Conservation (phyloP, 2,329 filamentous ascomycete species). For the Cordyceps tenuipes region DNA sequence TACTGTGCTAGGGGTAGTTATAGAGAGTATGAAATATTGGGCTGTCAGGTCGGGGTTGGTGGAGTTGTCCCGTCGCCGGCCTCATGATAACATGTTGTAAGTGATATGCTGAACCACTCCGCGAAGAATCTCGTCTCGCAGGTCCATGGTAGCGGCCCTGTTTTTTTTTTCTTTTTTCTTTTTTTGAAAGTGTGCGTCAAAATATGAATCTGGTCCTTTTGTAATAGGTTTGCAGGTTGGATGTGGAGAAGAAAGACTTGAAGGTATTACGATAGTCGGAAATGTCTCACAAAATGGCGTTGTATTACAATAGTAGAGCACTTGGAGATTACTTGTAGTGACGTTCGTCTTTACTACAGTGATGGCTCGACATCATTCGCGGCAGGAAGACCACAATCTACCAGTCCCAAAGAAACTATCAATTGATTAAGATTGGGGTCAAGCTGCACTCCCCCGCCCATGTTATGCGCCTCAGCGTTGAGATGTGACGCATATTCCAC, state of each 20-base stretch:
- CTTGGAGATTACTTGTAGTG: background rate
- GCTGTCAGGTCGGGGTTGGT: slow-evolving; percentile 1
- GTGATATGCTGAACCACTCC: background rate
- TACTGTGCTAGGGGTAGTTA: too few relatives aligned
- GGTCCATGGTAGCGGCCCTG: too few relatives aligned
- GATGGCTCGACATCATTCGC: background rate
- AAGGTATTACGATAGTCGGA: background rate
- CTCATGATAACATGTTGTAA: background rate
- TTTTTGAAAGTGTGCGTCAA: background rate
- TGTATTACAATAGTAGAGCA: background rate
- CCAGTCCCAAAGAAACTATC: too few relatives aligned
- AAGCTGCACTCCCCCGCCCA: too few relatives aligned
- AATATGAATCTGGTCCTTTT: background rate
- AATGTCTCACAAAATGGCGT: background rate
- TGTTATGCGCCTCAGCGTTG: too few relatives aligned
- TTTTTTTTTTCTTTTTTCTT: too few relatives aligned
- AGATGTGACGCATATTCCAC: too few relatives aligned
- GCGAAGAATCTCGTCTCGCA: background rate
- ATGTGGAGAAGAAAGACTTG: too few relatives aligned
- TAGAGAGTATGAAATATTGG: background rate
- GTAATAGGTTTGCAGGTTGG: too few relatives aligned
- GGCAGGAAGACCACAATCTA: background rate
- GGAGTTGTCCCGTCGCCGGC: background rate
- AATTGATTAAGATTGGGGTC: too few relatives aligned
- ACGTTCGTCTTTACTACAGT: background rate